These are phyloP conservation scores for Favolaschia claudopus DNA, from an alignment of 768 basidiomycete species.

Conservation along the genomic window DNA sequence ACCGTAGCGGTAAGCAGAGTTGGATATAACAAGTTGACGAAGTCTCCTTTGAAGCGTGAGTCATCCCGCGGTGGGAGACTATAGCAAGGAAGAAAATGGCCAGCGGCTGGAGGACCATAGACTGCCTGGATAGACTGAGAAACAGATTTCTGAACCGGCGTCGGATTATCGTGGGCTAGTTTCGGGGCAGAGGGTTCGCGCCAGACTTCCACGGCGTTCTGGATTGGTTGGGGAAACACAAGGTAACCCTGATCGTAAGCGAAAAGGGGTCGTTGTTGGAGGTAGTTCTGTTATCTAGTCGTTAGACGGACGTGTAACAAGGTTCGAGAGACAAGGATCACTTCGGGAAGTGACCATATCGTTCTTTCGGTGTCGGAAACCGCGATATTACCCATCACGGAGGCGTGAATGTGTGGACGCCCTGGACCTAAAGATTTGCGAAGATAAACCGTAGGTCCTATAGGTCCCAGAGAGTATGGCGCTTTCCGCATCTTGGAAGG, in stretches of 20 bases:
- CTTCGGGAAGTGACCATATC: conserved; percentile 4
- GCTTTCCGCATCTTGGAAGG: not conserved
- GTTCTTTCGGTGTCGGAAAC: not conserved
- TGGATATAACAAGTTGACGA: not conserved
- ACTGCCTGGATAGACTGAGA: not conserved
- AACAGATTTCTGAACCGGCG: not conserved
- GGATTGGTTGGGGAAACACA: not conserved
- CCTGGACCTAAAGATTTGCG: not conserved
- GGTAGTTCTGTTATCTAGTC: not conserved
- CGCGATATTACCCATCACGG: not conserved
- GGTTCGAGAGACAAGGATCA: not conserved
- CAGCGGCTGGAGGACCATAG: not conserved
- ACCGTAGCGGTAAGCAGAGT: not conserved
- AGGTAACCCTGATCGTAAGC: conserved; percentile 7
- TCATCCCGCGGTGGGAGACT: not conserved
- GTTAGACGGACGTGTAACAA: not conserved
- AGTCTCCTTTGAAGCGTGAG: not conserved
- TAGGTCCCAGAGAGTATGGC: not conserved
- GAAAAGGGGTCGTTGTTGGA: not conserved
- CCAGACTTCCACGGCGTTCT: not conserved
- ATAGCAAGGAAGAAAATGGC: conserved; percentile 6
- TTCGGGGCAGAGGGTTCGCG: not conserved
- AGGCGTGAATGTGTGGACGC: not conserved
- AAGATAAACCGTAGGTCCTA: not conserved
- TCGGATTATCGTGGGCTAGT: not conserved